Base-by-base conservation (phyloP, 2,329 filamentous ascomycete species). In the Biscogniauxia marginata region DNA sequence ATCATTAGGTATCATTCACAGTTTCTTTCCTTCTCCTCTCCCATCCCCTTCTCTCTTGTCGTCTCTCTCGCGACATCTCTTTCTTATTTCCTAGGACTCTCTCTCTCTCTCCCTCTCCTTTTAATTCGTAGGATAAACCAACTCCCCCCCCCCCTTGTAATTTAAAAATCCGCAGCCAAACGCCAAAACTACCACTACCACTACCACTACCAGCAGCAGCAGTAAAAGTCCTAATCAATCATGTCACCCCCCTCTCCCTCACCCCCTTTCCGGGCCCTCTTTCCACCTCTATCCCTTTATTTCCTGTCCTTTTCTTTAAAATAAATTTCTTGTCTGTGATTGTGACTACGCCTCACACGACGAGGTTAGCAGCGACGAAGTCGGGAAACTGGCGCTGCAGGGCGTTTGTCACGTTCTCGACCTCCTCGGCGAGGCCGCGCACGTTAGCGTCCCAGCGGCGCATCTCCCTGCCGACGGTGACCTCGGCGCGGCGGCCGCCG, bases 381-480 rank as follows among this genome's bases (percentile, higher is more conserved):
- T 83, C 79, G 20, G 95, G 92, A 72, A 93, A 91, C 69, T 90
- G 85, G 62, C 85, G 85, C 71, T 95, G 89, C 63, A 98, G 80
- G 63, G 88, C 83, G 46, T 90, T 91, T 16, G 91, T 90, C 59
- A 96, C 86, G 64, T 87, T 88, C 75, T 97, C 93, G 5, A 96
- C 90, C 70, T 96, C 91, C 73, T 98, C 92, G 2, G 93, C 87
- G 54, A 98, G 72, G 23, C 86, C 87, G 71, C 93, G 88, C 19
- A 98, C 91, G 65, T 96, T 96, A 25, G 84, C 81, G 73, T 98
- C 93, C 93, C 93, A 98, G 65, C 87, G 84, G 47, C 90, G 84
- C 72, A 96, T 82, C 74, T 92, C 88, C 71, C 83, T 85, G 56
- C 84, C 88, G 2, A 86, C 82, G 3, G 83, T 73, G 19, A 83